Conservation (phyloP, 2,329 filamentous ascomycete genomes). For the Seiridium unicorne region DNA sequence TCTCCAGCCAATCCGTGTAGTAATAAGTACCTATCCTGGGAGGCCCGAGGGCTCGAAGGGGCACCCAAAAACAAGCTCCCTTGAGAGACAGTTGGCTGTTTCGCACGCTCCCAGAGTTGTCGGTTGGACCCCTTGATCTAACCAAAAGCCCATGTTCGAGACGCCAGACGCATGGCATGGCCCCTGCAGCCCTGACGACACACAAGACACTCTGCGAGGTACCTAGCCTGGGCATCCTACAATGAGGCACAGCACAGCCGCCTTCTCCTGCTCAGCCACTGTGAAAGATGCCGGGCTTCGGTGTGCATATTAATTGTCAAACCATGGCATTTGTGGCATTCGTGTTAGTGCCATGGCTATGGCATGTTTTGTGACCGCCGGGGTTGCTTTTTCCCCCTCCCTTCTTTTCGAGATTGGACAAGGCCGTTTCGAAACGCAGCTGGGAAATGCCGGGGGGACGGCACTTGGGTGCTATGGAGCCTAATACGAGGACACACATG, state of each 20-base stretch:
- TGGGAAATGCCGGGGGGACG: background rate
- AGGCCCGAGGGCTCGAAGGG: too few species aligned
- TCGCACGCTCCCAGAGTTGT: background rate
- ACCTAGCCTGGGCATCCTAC: background rate
- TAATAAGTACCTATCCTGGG: too few species aligned
- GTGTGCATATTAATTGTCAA: too few species aligned
- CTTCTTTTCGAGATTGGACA: background rate
- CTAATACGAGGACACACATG: background rate
- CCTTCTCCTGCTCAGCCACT: too few species aligned
- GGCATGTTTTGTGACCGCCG: background rate
- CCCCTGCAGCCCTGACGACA: background rate
- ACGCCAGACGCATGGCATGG: background rate
- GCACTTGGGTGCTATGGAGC: background rate
- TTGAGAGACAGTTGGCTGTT: too few species aligned
- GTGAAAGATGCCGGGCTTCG: too few species aligned
- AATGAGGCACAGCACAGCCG: background rate
- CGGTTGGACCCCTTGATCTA: background rate
- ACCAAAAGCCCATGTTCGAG: background rate
- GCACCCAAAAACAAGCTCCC: too few species aligned
- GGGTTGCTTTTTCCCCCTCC: background rate
- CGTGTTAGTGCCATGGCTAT: too few species aligned
- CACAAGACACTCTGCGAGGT: background rate
- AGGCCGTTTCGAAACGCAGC: background rate
- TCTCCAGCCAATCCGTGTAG: background rate
- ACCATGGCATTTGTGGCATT: too few species aligned